Base-by-base conservation (phyloP, 768 basidiomycete genomes). In the Leccinellum albellum region DNA sequence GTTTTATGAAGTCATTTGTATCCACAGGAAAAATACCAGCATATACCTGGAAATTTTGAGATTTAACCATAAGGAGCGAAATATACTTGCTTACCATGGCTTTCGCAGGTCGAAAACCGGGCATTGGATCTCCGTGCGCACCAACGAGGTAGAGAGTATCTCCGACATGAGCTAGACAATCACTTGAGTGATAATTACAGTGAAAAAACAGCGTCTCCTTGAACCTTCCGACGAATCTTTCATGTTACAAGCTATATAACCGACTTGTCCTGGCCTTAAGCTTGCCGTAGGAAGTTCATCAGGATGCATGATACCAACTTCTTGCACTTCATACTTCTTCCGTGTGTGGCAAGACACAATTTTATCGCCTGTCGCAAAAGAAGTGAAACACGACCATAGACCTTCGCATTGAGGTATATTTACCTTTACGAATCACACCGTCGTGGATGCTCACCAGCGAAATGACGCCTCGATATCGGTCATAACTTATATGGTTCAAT, bases 11-110 rank as follows among this genome's bases (percentile, higher is more conserved):
- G 67, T 98, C 94, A 54, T 79, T 89, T 51, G 85, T 89, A 57
- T 98, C 93, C 29, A 97, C 79, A 0, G 97, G 97, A 69, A 93
- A 99, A 35, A 98, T 80, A 21, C 97, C 97, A 6, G 95, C 94
- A 68, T 87, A 98, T 17, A 98, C 93, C 92, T 94, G 57, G 12
- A 60, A 20, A 23, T 8, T 21, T 6, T 59, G n/a, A 57, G 24
- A 48, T 24, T 4, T 53, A 33, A 24, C 47, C 31, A 21, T 21
- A 33, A 51, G 53, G 53, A 50, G 51, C 13, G 32, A 50, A 50
- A 15, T 3, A 17, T 37, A 14, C 58, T 51, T 37, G 12, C 58
- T 51, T 57, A 94, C 96, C 96, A 98, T 99, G 6, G 95, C 86
- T 73, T 95, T 94, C 29, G 91, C 83, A 28, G 89, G 89, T 67